phyloP scores from a whole-genome alignment of 805 yeast genomes.

The Yarrowia alimentaria region DNA sequence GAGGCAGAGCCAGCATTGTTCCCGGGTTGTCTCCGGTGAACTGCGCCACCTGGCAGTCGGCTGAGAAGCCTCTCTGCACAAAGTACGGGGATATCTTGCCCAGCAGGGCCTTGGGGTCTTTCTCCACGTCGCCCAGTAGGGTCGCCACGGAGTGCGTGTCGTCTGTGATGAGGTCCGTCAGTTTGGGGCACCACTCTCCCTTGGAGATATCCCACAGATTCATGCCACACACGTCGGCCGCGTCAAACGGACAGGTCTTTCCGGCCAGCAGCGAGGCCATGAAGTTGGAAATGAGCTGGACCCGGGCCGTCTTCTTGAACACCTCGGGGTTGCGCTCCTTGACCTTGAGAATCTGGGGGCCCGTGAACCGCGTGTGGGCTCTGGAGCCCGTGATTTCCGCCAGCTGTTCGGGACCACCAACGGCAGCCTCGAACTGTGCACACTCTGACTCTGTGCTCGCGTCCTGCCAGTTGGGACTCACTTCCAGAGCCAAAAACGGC shows the following conservation, averaged over 20 bases:
- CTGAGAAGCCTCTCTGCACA: slow-evolving; percentile 55
- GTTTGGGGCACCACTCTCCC: slow-evolving; percentile 53
- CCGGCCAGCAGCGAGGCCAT: slow-evolving; percentile 71
- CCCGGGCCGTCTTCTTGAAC: slow-evolving; percentile 57
- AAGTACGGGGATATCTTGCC: slow-evolving; percentile 59
- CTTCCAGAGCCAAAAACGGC: slow-evolving; percentile 45
- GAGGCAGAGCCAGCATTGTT: slow-evolving; percentile 78
- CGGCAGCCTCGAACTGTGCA: slow-evolving; percentile 54
- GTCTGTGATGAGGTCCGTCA: slow-evolving; percentile 46
- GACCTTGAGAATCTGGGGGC: slow-evolving; percentile 82
- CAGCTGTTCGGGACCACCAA: slow-evolving; percentile 59
- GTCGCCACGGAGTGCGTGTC: slow-evolving; percentile 26
- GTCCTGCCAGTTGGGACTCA: slow-evolving; percentile 94
- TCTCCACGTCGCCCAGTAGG: slow-evolving; percentile 54
- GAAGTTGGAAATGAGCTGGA: slow-evolving; percentile 76
- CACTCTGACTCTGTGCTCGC: slow-evolving; percentile 78
- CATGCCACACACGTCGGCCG: slow-evolving; percentile 92
- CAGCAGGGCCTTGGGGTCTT: slow-evolving; percentile 33
- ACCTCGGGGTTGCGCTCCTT: slow-evolving; percentile 50
- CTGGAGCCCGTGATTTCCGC: slow-evolving; percentile 77
- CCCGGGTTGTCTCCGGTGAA: slow-evolving; percentile 93
- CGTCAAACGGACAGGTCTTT: slow-evolving; percentile 61
- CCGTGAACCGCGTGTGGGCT: slow-evolving; percentile 88
- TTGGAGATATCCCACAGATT: slow-evolving; percentile 72
- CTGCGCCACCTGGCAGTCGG: slow-evolving; percentile 58